phyloP scores from a whole-genome alignment of 192 early-diverging fungal species.

The Allomyces arbusculus region DNA sequence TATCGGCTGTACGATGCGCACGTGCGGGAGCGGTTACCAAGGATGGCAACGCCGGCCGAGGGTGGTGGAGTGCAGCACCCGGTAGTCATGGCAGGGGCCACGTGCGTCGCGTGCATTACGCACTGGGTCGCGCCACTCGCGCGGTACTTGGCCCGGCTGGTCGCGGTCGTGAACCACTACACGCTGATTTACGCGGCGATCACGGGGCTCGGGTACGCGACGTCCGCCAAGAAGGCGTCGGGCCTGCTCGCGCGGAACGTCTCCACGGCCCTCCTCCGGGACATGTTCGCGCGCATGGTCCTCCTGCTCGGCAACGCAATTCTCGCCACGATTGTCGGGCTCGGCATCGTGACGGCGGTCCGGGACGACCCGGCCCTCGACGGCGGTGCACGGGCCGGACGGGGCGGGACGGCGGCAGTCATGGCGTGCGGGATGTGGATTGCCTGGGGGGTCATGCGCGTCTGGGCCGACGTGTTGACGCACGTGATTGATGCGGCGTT shows the following conservation, averaged over 20 bases:
- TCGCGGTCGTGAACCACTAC: background rate
- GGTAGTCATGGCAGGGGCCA: too few species aligned
- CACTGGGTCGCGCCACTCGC: background rate
- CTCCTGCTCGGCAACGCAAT: background rate
- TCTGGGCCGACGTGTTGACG: background rate
- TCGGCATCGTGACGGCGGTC: background rate
- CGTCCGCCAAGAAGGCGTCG: background rate
- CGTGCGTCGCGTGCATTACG: too few species aligned
- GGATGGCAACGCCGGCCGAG: too few species aligned
- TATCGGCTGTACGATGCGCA: too few species aligned
- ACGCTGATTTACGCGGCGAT: background rate
- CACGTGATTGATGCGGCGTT: background rate
- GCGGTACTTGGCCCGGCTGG: background rate
- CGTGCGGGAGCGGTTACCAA: too few species aligned
- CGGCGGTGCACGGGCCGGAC: background rate
- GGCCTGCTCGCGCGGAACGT: background rate
- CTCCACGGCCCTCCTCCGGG: background rate
- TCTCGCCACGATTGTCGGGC: background rate
- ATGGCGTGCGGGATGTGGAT: background rate
- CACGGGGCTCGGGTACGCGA: background rate
- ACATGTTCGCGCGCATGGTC: background rate
- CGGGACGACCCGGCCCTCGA: background rate
- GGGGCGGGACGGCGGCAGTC: background rate
- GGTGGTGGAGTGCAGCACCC: too few species aligned
- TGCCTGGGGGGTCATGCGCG: background rate